These are phyloP conservation scores for Fusarium oxysporum DNA, from an alignment of 2,329 filamentous ascomycete genomes.

Conservation along the genomic window DNA sequence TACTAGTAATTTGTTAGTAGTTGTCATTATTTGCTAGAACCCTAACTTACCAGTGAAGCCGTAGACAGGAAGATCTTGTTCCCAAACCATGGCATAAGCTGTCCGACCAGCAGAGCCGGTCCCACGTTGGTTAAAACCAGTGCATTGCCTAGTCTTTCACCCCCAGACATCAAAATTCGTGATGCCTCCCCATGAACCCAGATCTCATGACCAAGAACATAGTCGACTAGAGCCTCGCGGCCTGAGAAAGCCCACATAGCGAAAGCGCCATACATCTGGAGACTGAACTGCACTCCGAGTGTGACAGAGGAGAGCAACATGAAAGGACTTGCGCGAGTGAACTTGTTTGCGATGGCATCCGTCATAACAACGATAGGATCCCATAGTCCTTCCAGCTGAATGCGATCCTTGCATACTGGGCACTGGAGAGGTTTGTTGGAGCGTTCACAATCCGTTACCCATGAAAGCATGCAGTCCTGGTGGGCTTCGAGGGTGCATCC, in stretches of 20 bases:
- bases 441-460: conserved; percentile 89
- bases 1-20: conserved; percentile 53
- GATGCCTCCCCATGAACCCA: conserved; percentile 43
- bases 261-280: conserved; percentile 64
- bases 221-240: conserved; percentile 56
- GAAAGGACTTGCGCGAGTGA: conserved; percentile 68
- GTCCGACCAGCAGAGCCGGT: conserved; percentile 58
- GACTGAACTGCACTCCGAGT: conserved; percentile 62
- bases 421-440: conserved; percentile 77
- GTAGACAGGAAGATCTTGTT: conserved; percentile 57
- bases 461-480: conserved; percentile 88
- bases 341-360: conserved; percentile 66
- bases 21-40: no score
- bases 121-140: conserved; percentile 59
- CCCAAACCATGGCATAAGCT: conserved; percentile 57
- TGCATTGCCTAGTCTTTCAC: conserved; percentile 49
- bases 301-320: conserved; percentile 72
- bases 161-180: conserved; percentile 41
- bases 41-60: conserved; percentile 54
- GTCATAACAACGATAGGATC: conserved; percentile 78
- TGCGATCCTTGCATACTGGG: conserved; percentile 88
- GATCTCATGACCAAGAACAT: conserved; percentile 54
- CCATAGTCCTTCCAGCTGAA: conserved; percentile 78
- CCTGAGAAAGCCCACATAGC: conserved; percentile 66
- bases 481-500: conserved; percentile 92